These are phyloP conservation scores for Cupressus sempervirens DNA, from an alignment of 75 land plant genomes.

Conservation along the genomic window DNA sequence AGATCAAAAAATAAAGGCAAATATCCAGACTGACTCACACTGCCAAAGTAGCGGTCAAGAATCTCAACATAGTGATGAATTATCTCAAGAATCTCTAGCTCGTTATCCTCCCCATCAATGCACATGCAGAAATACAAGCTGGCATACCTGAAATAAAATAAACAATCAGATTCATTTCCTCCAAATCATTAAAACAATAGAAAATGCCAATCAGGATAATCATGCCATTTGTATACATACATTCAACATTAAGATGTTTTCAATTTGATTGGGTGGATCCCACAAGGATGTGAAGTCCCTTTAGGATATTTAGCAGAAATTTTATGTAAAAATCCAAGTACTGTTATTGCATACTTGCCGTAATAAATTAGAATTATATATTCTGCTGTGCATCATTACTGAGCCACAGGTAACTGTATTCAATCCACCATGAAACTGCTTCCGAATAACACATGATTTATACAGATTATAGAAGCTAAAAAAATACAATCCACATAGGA, in stretches of 20 bases:
- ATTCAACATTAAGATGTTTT: background rate
- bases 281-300: background rate
- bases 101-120: conserved; percentile 90
- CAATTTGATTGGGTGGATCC: background rate
- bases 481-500: background rate
- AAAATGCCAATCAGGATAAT: background rate
- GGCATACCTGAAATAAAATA: conserved; percentile 68
- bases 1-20: background rate
- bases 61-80: conserved; percentile 97
- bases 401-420: background rate
- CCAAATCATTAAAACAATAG: background rate
- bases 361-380: background rate
- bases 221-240: background rate
- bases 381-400: background rate
- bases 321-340: background rate
- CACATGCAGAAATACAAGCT: conserved; percentile 99
- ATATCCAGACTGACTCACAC: conserved; percentile 49
- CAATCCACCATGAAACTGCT: background rate
- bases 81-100: conserved; percentile 83
- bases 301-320: background rate
- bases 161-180: background rate
- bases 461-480: background rate
- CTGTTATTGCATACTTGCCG: background rate
- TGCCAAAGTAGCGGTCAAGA: conserved; percentile 94
- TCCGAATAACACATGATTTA: background rate